Evolutionary conservation across 2,329 filamentous ascomycete species (phyloP).

Genomic region (Aspergillus viridinutans): DNA sequence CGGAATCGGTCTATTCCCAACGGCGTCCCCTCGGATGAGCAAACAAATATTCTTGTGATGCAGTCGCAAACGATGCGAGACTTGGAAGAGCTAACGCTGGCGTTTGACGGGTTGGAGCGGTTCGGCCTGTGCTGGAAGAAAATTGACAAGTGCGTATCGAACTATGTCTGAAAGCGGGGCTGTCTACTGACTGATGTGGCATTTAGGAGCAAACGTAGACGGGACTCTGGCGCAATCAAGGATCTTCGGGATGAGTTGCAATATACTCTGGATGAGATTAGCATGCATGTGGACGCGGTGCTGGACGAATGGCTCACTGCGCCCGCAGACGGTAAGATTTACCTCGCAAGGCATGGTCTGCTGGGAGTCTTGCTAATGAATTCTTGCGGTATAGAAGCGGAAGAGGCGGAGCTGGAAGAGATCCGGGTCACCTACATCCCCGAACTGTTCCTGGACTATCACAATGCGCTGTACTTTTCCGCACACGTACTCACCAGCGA

Average conservation of each 20-base stretch:
- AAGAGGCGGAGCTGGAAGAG: conserved; percentile 57
- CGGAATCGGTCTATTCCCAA: conserved; percentile 24
- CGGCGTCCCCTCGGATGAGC: conserved; percentile 20
- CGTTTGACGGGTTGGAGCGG: conserved; percentile 65
- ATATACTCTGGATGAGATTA: conserved; percentile 49
- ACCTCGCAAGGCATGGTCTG: background rate
- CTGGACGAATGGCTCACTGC: conserved; percentile 59
- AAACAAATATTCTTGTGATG: conserved; percentile 23
- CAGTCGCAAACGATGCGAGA: conserved; percentile 64
- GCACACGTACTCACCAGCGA: conserved; percentile 71
- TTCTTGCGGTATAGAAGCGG: conserved; percentile 41
- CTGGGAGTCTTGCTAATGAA: conserved; percentile 4
- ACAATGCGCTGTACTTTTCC: conserved; percentile 73
- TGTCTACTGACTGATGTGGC: conserved; percentile 6
- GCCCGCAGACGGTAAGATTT: conserved; percentile 52
- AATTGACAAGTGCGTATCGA: conserved; percentile 35
- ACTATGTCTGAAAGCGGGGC: conserved; percentile 1
- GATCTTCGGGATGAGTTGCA: conserved; percentile 55
- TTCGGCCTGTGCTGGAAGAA: conserved; percentile 55
- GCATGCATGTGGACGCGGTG: conserved; percentile 59
- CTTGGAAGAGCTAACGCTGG: conserved; percentile 62
- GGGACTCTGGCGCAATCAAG: conserved; percentile 37
- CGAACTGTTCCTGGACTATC: conserved; percentile 78
- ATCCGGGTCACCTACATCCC: conserved; percentile 79
- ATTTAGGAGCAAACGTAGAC: conserved; percentile 26